Percentiles rank a stretch among this genome's conserved stretches.
These are phyloP conservation scores for Zygosaccharomyces rouxii DNA, from an alignment of 805 yeast genomes.

Conservation along the genomic window DNA sequence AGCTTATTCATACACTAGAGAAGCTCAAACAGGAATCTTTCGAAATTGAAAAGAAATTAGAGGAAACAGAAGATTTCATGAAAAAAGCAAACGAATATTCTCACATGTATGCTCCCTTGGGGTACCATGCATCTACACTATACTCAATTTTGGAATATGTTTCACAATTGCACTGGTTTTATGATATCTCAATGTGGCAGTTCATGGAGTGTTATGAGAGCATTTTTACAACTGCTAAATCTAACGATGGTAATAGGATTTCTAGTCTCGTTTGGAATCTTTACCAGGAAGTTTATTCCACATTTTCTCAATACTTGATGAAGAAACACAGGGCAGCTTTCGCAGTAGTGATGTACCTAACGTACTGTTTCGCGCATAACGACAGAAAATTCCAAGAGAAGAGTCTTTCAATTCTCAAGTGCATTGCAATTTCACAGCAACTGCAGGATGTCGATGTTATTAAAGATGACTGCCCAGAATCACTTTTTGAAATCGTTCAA, in stretches of 20 bases:
- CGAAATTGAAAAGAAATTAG: slow-evolving; percentile 49
- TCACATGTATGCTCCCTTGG: slow-evolving; percentile 48
- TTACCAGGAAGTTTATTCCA: slow-evolving; percentile 44
- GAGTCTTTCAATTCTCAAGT: neutral
- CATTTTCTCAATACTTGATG: slow-evolving; percentile 45
- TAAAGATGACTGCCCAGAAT: neutral
- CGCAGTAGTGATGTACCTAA: slow-evolving; percentile 38
- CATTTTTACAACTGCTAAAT: slow-evolving; percentile 24
- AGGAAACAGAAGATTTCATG: slow-evolving; percentile 53
- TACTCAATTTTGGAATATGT: slow-evolving; percentile 46
- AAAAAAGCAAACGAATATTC: slow-evolving; percentile 47
- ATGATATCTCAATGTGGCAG: slow-evolving; percentile 52
- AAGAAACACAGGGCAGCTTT: slow-evolving; percentile 44
- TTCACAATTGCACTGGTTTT: slow-evolving; percentile 44
- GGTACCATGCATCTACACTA: slow-evolving; percentile 49
- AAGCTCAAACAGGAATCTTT: slow-evolving; percentile 57
- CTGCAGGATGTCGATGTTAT: neutral
- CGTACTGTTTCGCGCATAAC: slow-evolving; percentile 13
- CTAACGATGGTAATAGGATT: slow-evolving; percentile 22
- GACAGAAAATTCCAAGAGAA: slow-evolving; percentile 12
- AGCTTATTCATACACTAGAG: slow-evolving; percentile 56
- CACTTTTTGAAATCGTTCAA: neutral
- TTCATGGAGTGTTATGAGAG: slow-evolving; percentile 36
- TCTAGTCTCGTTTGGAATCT: slow-evolving; percentile 36
- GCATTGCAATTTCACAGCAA: neutral